Conservation (phyloP, 2,329 filamentous ascomycete genomes). For the Hypocreales sp. region DNA sequence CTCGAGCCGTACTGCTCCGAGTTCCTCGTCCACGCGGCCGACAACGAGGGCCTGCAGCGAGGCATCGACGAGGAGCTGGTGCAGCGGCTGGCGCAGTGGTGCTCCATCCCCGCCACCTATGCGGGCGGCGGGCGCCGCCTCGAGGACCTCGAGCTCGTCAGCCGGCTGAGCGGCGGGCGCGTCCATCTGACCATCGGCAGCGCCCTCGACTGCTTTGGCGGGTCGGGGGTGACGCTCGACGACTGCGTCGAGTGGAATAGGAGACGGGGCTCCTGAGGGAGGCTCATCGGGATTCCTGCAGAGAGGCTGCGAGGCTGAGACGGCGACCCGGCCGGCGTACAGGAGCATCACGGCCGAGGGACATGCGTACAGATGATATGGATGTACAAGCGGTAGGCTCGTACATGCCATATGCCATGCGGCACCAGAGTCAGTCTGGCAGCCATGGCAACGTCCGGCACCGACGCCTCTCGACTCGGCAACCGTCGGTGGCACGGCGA, state of each 20-base stretch:
- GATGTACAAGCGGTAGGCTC: too few species aligned
- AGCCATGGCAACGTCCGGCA: too few species aligned
- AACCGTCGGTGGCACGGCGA: too few species aligned
- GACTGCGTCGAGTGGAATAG: conserved; percentile 85
- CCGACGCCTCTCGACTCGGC: too few species aligned
- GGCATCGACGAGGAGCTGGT: conserved; percentile 85
- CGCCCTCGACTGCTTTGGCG: conserved; percentile 90
- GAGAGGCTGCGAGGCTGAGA: too few species aligned
- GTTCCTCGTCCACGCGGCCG: conserved; percentile 92
- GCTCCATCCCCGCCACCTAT: conserved; percentile 85
- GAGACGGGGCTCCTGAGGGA: conserved; percentile 16
- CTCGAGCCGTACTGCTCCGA: conserved; percentile 90
- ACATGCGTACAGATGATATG: too few species aligned
- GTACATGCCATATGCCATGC: too few species aligned
- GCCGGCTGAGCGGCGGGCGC: conserved; percentile 59
- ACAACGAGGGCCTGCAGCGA: conserved; percentile 85
- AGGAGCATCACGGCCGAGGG: too few species aligned
- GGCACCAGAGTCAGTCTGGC: too few species aligned
- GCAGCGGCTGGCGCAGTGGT: conserved; percentile 64
- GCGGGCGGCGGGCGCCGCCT: conserved; percentile 81
- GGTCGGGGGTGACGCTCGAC: conserved; percentile 68
- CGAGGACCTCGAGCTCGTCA: conserved; percentile 69
- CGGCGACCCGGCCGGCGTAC: too few species aligned
- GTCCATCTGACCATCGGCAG: conserved; percentile 94
- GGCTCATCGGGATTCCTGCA: too few species aligned